phyloP scores from a whole-genome alignment of 306 rosid species.

The Prunus armeniaca region DNA sequence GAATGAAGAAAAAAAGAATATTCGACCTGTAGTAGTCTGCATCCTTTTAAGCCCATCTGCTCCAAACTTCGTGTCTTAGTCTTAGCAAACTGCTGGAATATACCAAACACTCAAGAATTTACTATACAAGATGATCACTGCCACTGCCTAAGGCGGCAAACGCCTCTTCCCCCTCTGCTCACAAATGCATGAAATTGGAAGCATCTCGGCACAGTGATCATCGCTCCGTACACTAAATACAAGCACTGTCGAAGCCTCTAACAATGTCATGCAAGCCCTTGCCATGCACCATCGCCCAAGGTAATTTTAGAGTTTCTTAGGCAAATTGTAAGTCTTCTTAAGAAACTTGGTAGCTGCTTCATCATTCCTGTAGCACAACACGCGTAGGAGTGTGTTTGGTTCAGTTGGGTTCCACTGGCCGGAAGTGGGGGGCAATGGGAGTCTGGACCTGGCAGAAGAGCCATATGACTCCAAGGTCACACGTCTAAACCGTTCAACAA shows the following conservation, averaged over 20 bases:
- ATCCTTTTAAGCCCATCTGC: slow-evolving; percentile 22
- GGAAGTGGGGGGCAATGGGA: slow-evolving; percentile 92
- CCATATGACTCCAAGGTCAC: slow-evolving; percentile 70
- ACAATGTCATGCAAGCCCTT: slow-evolving; percentile 23
- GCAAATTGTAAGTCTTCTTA: slow-evolving; percentile 83
- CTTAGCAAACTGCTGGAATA: slow-evolving; percentile 27
- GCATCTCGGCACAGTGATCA: slow-evolving; percentile 33
- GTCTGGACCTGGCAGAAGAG: slow-evolving; percentile 78
- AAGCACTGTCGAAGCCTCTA: slow-evolving; percentile 30
- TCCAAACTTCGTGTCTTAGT: slow-evolving; percentile 19
- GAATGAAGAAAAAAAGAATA: slow-evolving; percentile 35
- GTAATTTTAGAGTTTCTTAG: slow-evolving; percentile 68
- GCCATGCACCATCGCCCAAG: slow-evolving; percentile 17
- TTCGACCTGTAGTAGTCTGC: slow-evolving; percentile 25
- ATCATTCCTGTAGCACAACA: slow-evolving; percentile 83
- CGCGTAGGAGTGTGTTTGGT: slow-evolving; percentile 88
- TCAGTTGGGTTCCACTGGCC: slow-evolving; percentile 94
- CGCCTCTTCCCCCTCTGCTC: slow-evolving; percentile 10
- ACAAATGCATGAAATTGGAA: neutral
- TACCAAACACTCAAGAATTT: slow-evolving; percentile 17
- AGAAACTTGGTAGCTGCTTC: slow-evolving; percentile 82
- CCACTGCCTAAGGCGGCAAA: slow-evolving; percentile 17
- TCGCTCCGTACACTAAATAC: slow-evolving; percentile 45
- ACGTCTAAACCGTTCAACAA: slow-evolving; percentile 74
- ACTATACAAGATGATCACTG: slow-evolving; percentile 21